These are phyloP conservation scores for Fraxinus anomala DNA, from an alignment of 257 asterid species.

Conservation along the genomic window DNA sequence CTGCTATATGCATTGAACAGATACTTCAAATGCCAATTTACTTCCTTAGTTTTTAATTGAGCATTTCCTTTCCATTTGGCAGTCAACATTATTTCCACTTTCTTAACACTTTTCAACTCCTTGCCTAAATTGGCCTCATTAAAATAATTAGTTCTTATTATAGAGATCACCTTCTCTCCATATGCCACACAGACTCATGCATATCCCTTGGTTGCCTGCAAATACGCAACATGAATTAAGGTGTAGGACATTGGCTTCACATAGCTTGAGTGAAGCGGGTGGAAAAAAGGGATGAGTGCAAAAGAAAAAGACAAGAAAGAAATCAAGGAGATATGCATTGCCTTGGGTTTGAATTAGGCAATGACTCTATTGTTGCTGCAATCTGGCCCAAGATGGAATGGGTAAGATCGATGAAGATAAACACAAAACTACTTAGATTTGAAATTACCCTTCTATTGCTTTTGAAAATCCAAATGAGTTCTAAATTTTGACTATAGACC, in stretches of 20 bases:
- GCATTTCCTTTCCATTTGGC: background rate
- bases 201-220: background rate
- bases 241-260: too few species aligned
- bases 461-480: background rate
- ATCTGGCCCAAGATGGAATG: background rate
- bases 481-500: background rate
- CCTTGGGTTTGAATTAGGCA: background rate
- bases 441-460: background rate
- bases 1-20: background rate
- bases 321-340: too few species aligned
- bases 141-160: background rate
- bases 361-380: slow-evolving; percentile 9
- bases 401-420: background rate
- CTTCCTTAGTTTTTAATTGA: background rate
- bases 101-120: background rate
- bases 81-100: background rate
- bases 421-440: background rate
- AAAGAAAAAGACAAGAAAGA: too few species aligned
- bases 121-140: background rate
- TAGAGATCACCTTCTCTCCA: background rate
- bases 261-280: too few species aligned
- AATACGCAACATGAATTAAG: background rate
- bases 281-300: too few species aligned
- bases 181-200: background rate
- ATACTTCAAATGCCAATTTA: background rate